These are phyloP conservation scores for Saraca asoca DNA, from an alignment of 331 rosid species.

Conservation along the genomic window DNA sequence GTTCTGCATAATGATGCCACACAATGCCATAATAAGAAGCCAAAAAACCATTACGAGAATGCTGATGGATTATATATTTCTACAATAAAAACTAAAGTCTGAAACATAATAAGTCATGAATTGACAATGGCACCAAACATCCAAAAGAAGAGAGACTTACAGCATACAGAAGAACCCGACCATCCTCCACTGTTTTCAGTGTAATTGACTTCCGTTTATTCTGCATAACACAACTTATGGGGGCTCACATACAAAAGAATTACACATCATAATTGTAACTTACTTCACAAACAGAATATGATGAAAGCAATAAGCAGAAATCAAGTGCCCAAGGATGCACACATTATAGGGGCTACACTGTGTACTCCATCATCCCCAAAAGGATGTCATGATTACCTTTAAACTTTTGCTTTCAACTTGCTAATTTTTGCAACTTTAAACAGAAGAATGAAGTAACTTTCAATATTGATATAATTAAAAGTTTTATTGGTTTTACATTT, in stretches of 20 bases:
- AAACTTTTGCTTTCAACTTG: too few relatives aligned
- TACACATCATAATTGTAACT: conserved; percentile 19
- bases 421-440: too few relatives aligned
- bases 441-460: too few relatives aligned
- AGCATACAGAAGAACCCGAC: conserved; percentile 85
- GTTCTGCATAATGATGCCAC: conserved; percentile 60
- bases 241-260: conserved; percentile 29
- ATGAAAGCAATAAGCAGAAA: conserved; percentile 15
- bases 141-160: conserved; percentile 52
- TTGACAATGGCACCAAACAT: conserved; percentile 17
- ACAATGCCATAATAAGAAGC: conserved; percentile 31
- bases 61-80: conserved; percentile 15
- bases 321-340: too few relatives aligned
- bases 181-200: conserved; percentile 97
- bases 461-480: conserved; percentile 44
- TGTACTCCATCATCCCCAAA: too few relatives aligned
- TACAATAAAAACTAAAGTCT: conserved; percentile 20
- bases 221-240: conserved; percentile 54
- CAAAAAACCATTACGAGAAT: conserved; percentile 34
- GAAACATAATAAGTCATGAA: conserved; percentile 24
- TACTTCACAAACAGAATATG: conserved; percentile 30
- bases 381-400: too few relatives aligned
- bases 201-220: conserved; percentile 80
- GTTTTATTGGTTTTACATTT: conserved; percentile 56
- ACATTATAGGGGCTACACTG: too few relatives aligned